Base-by-base conservation (phyloP, 2,329 filamentous ascomycete species). In the Trichoderma sp. region DNA sequence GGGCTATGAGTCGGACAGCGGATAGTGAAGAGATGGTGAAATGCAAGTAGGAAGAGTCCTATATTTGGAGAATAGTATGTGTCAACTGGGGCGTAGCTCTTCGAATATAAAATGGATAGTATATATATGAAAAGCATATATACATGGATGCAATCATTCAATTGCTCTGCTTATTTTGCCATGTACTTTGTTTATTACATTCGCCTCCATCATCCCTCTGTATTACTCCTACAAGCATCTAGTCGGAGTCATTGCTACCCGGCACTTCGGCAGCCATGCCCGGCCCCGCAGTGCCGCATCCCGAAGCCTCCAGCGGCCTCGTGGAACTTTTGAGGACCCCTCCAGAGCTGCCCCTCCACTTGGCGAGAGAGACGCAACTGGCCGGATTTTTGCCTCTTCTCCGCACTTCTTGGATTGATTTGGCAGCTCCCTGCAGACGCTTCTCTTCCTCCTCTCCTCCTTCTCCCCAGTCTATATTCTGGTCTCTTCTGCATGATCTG, bases 401-500 rank as follows among this genome's bases (percentile, higher is more conserved):
- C 65, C 65, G 65, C 65, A 60, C 49, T 26, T 7, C 16, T 43
- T 24, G 11, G 16, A 30, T 60, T 30, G 28, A n/a, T 52, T 49
- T 14, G 46, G 46, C 8, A 49, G 39, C 39, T 43, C 34, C 24
- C 43, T 34, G 49, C 16, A 55, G 8, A 24, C 13, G 16, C 18
- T 24, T 54, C 55, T 21, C 32, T 14, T 24, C 24, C 61, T 34
- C 52, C 4, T 43, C 39, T 43, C 32, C 24, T 51, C 26, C n/a
- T 24, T 18, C 14, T 37, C n/a, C 26, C 37, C 55, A 26, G 18
- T 37, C 24, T 24, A 5, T 11, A 13, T 6, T 39, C 37, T 4
- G 26, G 5, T 4, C 14, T 30, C 16, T 5, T 54, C 59, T 68
- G 64, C 65, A 70, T 70, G 68, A 64, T 70, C 52, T 30, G 24